phyloP scores from a whole-genome alignment of 805 yeast species.

The Zygosaccharomyces gambellarensis region DNA sequence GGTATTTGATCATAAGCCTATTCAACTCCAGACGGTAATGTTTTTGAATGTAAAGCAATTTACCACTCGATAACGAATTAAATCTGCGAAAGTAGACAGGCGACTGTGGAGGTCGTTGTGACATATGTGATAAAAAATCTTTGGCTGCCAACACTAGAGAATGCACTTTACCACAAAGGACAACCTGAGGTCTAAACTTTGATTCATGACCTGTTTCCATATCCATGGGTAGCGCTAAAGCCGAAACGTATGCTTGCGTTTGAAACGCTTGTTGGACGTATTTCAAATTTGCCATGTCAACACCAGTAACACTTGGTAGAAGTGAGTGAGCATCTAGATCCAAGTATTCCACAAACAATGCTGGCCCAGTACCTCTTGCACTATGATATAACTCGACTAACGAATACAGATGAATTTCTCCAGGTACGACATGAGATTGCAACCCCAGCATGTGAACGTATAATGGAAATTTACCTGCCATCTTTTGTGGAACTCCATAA shows the following conservation, averaged over 20 bases:
- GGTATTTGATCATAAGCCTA: constrained; percentile 27
- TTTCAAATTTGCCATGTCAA: constrained; percentile 20
- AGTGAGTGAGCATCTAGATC: constrained; percentile 21
- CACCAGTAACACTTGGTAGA: constrained; percentile 24
- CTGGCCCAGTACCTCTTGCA: constrained; percentile 1
- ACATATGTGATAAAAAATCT: constrained; percentile 11
- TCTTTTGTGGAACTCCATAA: constrained; percentile 2
- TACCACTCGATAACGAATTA: constrained; percentile 22
- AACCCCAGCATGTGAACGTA: constrained; percentile 20
- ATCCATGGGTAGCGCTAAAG: constrained; percentile 8
- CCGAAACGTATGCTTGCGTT: constrained; percentile 21
- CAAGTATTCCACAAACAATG: constrained; percentile 18
- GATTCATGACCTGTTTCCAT: background rate
- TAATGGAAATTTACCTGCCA: constrained; percentile 1
- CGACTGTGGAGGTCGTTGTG: constrained; percentile 8
- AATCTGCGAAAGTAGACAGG: constrained; percentile 18
- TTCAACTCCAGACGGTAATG: constrained; percentile 19
- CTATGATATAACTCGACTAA: constrained; percentile 14
- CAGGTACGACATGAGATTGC: constrained; percentile 14
- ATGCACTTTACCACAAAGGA: constrained; percentile 20
- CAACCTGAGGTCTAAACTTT: constrained; percentile 14
- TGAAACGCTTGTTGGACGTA: constrained; percentile 16
- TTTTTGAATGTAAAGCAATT: constrained; percentile 20
- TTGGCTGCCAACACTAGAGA: constrained; percentile 21
- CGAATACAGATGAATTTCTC: constrained; percentile 18